phyloP scores from a whole-genome alignment of 1,284 basidiomycete genomes.

The Trichosporon sp. region DNA sequence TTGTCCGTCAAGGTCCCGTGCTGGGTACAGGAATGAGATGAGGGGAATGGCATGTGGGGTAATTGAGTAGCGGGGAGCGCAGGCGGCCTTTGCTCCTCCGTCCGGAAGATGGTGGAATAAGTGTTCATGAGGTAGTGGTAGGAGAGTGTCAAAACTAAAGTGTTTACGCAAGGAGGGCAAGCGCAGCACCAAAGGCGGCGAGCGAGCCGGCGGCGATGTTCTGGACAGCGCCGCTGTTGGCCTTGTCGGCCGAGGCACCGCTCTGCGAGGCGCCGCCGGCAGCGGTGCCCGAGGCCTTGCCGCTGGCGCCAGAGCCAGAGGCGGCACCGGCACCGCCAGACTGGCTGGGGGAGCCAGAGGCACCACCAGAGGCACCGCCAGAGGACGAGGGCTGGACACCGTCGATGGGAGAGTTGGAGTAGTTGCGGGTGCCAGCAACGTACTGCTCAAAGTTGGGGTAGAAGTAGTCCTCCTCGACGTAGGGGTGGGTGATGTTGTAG shows the following conservation, averaged over 20 bases:
- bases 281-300: neutral
- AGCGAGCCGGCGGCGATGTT: neutral
- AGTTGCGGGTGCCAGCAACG: constrained; percentile 13
- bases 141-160: no score
- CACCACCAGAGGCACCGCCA: neutral
- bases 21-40: neutral
- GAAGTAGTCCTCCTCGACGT: constrained; percentile 49
- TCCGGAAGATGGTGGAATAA: neutral
- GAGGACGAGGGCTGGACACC: neutral
- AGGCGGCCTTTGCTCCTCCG: neutral
- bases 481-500: constrained; percentile 50
- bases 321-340: neutral
- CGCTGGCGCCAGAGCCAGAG: neutral
- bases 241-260: neutral
- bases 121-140: neutral
- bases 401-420: neutral
- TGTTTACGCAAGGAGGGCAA: constrained; percentile 10
- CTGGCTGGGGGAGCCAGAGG: neutral
- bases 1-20: neutral
- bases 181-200: neutral
- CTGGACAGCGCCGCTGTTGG: neutral
- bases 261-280: neutral
- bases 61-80: neutral
- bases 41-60: neutral
- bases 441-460: constrained; percentile 38